These are phyloP conservation scores for Auricularia sp. DNA, from an alignment of 768 basidiomycete species.

Conservation along the genomic window DNA sequence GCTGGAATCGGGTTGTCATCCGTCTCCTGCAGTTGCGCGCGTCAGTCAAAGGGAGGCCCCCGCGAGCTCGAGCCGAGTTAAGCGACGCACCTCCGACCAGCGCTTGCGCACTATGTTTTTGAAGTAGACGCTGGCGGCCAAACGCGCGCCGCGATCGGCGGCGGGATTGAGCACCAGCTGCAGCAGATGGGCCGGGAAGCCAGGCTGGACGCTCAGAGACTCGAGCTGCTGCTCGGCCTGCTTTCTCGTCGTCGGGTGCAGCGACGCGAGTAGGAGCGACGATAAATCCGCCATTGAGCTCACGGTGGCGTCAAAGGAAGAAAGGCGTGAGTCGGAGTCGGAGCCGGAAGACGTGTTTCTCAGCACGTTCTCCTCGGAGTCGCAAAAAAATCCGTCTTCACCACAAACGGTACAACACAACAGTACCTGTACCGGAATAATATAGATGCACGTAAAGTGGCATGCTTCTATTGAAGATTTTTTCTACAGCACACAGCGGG, in stretches of 20 bases:
- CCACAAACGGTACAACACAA: too few relatives aligned
- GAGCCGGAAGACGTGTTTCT: too few relatives aligned
- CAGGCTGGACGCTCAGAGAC: slow-evolving; percentile 55
- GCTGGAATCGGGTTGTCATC: slow-evolving; percentile 64
- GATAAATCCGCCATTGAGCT: slow-evolving; percentile 30
- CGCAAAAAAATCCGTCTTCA: too few relatives aligned
- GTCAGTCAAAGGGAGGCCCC: neutral
- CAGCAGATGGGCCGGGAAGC: slow-evolving; percentile 74
- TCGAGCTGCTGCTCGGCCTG: slow-evolving; percentile 72
- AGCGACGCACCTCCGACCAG: slow-evolving; percentile 72
- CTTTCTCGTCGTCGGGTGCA: slow-evolving; percentile 60
- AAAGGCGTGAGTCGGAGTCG: too few relatives aligned
- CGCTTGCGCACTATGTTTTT: slow-evolving; percentile 82
- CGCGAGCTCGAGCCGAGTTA: neutral
- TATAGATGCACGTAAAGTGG: too few relatives aligned
- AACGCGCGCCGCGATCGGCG: slow-evolving; percentile 59
- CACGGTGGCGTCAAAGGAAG: neutral
- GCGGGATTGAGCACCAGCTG: slow-evolving; percentile 60
- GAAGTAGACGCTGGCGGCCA: slow-evolving; percentile 82
- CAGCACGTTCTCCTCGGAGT: too few relatives aligned
- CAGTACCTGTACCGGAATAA: too few relatives aligned
- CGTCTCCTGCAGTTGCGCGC: slow-evolving; percentile 25
- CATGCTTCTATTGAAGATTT: too few relatives aligned
- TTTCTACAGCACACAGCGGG: too few relatives aligned
- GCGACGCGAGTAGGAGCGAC: slow-evolving; percentile 59